A percentile compares a stretch with the other conserved stretches of the same genome.
These are phyloP conservation scores for Hysterangium stoloniferum DNA, from an alignment of 768 basidiomycete species.

Conservation along the genomic window DNA sequence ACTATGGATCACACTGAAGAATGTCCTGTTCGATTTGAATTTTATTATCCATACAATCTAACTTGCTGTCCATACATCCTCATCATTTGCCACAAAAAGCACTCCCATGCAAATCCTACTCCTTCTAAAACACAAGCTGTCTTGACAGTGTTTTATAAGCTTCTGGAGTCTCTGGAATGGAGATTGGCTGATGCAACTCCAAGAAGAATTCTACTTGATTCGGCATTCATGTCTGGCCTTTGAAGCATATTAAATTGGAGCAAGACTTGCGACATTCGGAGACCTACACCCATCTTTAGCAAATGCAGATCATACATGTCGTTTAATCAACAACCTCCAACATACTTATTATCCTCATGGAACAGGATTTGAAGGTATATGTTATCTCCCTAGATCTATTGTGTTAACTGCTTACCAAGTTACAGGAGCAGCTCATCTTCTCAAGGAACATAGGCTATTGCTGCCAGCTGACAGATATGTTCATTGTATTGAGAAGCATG, in stretches of 20 bases:
- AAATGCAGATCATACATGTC: conserved; percentile 20
- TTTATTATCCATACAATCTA: conserved; percentile 13
- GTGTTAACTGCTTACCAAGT: too few species aligned
- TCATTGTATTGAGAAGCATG: conserved; percentile 17
- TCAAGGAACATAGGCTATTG: conserved; percentile 11
- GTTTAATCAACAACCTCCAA: conserved; percentile 19
- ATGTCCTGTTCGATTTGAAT: neutral
- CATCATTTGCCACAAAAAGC: conserved; percentile 14
- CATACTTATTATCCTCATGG: conserved; percentile 17
- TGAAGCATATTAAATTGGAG: conserved; percentile 16
- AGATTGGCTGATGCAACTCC: conserved; percentile 24
- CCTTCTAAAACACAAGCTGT: conserved; percentile 12
- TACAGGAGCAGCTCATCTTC: conserved; percentile 11
- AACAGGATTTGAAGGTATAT: conserved; percentile 22
- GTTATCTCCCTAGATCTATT: neutral
- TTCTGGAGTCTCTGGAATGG: conserved; percentile 20
- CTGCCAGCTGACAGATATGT: conserved; percentile 16
- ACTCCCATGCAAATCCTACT: conserved; percentile 10
- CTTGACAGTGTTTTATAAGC: conserved; percentile 12
- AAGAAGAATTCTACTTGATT: conserved; percentile 19
- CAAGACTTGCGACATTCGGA: conserved; percentile 10
- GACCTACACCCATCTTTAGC: conserved; percentile 18
- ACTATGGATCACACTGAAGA: neutral
- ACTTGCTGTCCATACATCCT: conserved; percentile 11
- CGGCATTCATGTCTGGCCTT: conserved; percentile 18